phyloP scores from a whole-genome alignment of 495 filamentous ascomycete genomes.

The Annulohypoxylon moriforme region DNA sequence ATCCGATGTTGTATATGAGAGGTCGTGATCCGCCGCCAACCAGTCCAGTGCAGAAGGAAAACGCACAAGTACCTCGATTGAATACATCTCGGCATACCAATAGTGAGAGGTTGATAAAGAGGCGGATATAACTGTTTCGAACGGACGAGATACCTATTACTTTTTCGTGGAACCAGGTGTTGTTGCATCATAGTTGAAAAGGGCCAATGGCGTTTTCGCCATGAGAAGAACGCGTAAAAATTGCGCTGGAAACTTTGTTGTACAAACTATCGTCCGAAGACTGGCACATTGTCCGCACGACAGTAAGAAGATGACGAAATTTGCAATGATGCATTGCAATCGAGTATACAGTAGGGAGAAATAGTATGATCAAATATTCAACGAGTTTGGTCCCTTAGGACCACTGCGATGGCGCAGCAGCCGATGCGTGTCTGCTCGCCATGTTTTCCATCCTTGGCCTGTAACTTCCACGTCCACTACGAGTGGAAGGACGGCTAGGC shows the following conservation, averaged over 20 bases:
- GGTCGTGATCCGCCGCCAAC: constrained; percentile 22
- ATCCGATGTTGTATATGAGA: constrained; percentile 23
- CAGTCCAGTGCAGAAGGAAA: constrained; percentile 12
- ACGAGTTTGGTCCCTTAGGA: constrained; percentile 16
- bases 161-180: constrained; percentile 16
- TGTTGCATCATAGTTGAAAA: constrained; percentile 23
- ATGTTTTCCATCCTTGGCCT: constrained; percentile 43
- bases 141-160: constrained; percentile 10
- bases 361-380: constrained; percentile 15
- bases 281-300: constrained; percentile 18
- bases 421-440: constrained; percentile 25
- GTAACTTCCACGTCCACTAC: constrained; percentile 39
- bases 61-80: constrained; percentile 3
- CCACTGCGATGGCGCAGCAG: constrained; percentile 37
- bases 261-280: constrained; percentile 30
- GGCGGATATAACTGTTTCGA: constrained; percentile 16
- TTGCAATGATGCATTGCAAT: constrained; percentile 25
- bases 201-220: constrained; percentile 13
- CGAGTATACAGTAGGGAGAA: constrained; percentile 4
- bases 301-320: constrained; percentile 22
- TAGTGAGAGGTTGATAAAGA: background rate
- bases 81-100: constrained; percentile 8
- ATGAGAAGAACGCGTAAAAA: constrained; percentile 26
- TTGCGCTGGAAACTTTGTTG: constrained; percentile 25
- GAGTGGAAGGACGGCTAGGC: constrained; percentile 38